Percentiles rank a stretch among this genome's conserved stretches.
Conservation (phyloP, 768 basidiomycete species). For the Psilocybe cubensis region DNA sequence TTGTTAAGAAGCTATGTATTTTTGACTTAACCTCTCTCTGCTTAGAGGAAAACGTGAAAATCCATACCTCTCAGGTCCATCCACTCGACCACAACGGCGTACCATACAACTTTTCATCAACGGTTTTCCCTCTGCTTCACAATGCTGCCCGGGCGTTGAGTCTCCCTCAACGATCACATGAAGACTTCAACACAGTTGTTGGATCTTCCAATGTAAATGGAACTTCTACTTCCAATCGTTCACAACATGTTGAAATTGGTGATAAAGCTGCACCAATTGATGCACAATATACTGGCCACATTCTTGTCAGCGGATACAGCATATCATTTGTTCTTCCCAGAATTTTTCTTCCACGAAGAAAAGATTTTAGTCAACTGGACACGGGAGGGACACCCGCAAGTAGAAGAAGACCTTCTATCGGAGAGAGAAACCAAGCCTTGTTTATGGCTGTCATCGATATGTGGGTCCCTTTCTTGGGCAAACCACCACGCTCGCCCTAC, state of each 20-base stretch:
- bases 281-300: constrained; percentile 70
- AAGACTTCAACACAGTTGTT: constrained; percentile 64
- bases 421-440: constrained; percentile 63
- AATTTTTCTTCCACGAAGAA: constrained; percentile 47
- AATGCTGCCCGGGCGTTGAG: constrained; percentile 72
- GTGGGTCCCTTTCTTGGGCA: constrained; percentile 69
- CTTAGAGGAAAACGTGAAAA: constrained; percentile 80
- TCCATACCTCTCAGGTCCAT: constrained; percentile 74
- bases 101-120: constrained; percentile 76
- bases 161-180: constrained; percentile 60
- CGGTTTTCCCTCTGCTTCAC: constrained; percentile 63
- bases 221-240: constrained; percentile 36
- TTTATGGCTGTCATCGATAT: constrained; percentile 86
- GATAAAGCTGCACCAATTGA: constrained; percentile 54
- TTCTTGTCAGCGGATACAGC: constrained; percentile 77
- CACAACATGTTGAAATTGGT: constrained; percentile 38
- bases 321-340: constrained; percentile 79
- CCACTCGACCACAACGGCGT: constrained; percentile 72
- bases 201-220: constrained; percentile 41
- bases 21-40: background rate
- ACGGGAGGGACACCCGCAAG: constrained; percentile 35
- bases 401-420: constrained; percentile 56
- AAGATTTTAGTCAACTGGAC: constrained; percentile 21
- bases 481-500: constrained; percentile 76
- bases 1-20: background rate